Evolutionary conservation across 164 flowering plant species (phyloP).

Genomic region (Liriodendron chinense): DNA sequence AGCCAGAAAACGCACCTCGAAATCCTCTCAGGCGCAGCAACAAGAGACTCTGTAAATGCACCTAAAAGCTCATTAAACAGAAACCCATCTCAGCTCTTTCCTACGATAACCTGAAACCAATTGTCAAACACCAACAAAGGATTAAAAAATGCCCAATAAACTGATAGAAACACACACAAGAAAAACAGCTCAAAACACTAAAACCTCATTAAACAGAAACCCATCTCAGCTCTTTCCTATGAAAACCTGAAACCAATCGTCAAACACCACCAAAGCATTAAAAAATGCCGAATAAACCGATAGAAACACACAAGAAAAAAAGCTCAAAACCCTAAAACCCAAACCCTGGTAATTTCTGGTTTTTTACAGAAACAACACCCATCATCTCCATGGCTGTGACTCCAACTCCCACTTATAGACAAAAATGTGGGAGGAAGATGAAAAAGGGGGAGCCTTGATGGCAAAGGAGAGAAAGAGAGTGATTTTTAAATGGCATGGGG

Average conservation of each 20-base stretch:
- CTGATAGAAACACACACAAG: not conserved
- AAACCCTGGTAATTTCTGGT: not conserved
- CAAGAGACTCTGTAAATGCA: not conserved
- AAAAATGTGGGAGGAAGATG: not conserved
- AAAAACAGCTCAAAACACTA: no score
- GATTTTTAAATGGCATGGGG: slow-evolving; percentile 10
- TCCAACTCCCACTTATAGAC: not conserved
- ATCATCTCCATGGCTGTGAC: no score
- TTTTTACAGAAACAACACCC: no score
- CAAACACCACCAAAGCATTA: not conserved
- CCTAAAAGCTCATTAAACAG: not conserved
- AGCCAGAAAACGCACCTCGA: not conserved
- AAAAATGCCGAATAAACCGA: not conserved
- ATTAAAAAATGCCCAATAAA: not conserved
- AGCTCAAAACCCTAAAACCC: not conserved
- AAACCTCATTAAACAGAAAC: not conserved
- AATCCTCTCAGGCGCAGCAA: not conserved
- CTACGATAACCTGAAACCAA: not conserved
- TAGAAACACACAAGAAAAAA: no score
- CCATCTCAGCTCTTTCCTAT: not conserved
- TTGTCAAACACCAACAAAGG: not conserved
- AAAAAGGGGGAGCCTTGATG: not conserved
- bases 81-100: slow-evolving; percentile 1
- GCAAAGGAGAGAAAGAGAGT: not conserved
- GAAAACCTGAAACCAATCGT: not conserved